Conservation (phyloP, 352 stramenopile species). For the Pythium phragmiticola region DNA sequence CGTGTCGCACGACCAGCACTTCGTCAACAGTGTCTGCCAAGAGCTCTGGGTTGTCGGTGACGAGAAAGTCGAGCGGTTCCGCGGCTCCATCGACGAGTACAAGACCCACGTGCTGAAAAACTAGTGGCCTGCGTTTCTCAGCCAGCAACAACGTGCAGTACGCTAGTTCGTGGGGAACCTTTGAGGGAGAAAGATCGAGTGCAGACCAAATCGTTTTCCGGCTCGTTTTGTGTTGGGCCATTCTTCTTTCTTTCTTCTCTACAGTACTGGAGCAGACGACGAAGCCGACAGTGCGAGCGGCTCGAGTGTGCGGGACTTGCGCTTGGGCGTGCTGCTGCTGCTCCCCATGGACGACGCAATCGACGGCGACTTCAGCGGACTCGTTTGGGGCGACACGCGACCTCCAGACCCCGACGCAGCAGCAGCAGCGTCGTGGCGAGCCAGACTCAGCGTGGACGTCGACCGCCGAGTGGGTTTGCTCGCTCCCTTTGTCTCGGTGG, state of each 20-base stretch:
- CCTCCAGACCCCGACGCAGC: neutral
- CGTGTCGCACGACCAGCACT: constrained; percentile 98
- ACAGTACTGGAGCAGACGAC: neutral
- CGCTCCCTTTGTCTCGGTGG: neutral
- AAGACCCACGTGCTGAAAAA: constrained; percentile 69
- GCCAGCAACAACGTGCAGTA: neutral
- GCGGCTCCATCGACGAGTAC: constrained; percentile 80
- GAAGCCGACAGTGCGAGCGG: constrained; percentile 26
- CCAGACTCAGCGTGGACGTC: constrained; percentile 26
- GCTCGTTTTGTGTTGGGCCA: no score
- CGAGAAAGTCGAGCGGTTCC: constrained; percentile 73
- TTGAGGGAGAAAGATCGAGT: no score
- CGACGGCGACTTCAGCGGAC: constrained; percentile 35
- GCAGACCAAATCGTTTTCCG: no score
- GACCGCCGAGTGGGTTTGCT: constrained; percentile 15
- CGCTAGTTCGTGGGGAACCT: no score
- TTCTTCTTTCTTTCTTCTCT: neutral
- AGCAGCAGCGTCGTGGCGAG: constrained; percentile 20
- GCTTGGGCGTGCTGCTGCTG: constrained; percentile 35
- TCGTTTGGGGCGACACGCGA: constrained; percentile 24
- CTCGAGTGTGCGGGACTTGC: constrained; percentile 53
- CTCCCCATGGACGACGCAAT: neutral
- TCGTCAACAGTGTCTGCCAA: constrained; percentile 94
- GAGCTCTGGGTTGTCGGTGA: constrained; percentile 92
- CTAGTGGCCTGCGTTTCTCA: neutral